phyloP scores from a whole-genome alignment of 495 filamentous ascomycete genomes.

The Penicillium mononematosum region DNA sequence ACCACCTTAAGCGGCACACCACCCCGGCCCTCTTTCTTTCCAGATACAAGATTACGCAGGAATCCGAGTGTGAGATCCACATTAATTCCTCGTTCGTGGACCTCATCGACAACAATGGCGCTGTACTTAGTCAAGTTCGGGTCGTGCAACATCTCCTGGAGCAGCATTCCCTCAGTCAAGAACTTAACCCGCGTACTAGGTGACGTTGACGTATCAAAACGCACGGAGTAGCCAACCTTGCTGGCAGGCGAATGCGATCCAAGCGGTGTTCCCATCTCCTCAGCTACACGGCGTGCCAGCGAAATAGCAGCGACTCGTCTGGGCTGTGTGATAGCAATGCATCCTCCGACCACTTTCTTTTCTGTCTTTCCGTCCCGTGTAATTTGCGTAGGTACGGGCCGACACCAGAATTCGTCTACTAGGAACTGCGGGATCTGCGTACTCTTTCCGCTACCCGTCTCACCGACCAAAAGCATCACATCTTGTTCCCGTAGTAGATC shows the following conservation, averaged over 20 bases:
- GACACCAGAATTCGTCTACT: conserved; percentile 75
- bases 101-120: conserved; percentile 90
- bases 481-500: conserved; percentile 62
- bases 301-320: conserved; percentile 93
- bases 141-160: conserved; percentile 91
- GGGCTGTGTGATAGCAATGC: conserved; percentile 94
- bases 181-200: conserved; percentile 83
- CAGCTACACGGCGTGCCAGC: conserved; percentile 82
- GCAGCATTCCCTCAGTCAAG: conserved; percentile 92
- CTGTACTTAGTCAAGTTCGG: conserved; percentile 81
- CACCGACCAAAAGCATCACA: conserved; percentile 83
- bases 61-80: conserved; percentile 91
- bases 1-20: conserved; percentile 80
- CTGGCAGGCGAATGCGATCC: conserved; percentile 63
- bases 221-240: conserved; percentile 87
- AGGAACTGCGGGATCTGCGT: conserved; percentile 96
- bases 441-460: conserved; percentile 95
- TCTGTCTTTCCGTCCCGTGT: conserved; percentile 34
- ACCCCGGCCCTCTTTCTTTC: conserved; percentile 56
- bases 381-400: conserved; percentile 52
- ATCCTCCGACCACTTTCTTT: conserved; percentile 67
- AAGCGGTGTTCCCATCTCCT: conserved; percentile 84
- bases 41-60: conserved; percentile 67
- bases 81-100: conserved; percentile 95
- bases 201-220: conserved; percentile 81